Percentiles rank a stretch among this genome's conserved stretches.
These are phyloP conservation scores for Phytopythium aichiense DNA, from an alignment of 352 stramenopile species.

Conservation along the genomic window DNA sequence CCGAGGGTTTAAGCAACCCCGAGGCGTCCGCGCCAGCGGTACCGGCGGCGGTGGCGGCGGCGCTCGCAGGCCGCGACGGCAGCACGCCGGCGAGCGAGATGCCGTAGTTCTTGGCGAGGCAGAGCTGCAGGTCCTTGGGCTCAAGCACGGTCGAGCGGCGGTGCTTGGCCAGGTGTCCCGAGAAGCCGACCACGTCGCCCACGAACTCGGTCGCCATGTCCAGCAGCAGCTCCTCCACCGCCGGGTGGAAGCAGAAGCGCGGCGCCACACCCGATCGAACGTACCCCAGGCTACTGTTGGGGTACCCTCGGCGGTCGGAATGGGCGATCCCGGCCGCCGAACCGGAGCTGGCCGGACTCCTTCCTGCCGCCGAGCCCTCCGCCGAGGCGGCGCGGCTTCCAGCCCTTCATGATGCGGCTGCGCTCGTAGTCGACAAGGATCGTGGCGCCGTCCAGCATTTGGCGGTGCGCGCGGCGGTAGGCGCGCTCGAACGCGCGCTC, in stretches of 20 bases:
- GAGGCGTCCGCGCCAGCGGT: not conserved
- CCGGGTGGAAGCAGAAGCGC: constrained; percentile 70
- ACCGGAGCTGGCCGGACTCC: constrained; percentile 79
- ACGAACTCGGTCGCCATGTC: constrained; percentile 84
- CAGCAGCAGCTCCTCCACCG: constrained; percentile 75
- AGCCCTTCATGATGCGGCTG: constrained; percentile 70
- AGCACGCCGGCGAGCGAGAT: constrained; percentile 73
- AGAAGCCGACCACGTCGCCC: constrained; percentile 68
- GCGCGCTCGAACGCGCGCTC: constrained; percentile 54
- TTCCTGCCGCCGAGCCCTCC: constrained; percentile 73
- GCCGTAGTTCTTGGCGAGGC: constrained; percentile 81
- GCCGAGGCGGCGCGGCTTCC: constrained; percentile 77
- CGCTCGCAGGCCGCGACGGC: constrained; percentile 1
- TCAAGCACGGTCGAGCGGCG: constrained; percentile 69
- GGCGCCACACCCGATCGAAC: constrained; percentile 51
- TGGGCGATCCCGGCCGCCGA: constrained; percentile 69
- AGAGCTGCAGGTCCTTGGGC: constrained; percentile 75
- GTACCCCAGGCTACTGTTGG: not conserved
- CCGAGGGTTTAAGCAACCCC: constrained; percentile 41
- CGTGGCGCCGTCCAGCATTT: constrained; percentile 46
- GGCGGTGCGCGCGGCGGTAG: constrained; percentile 50
- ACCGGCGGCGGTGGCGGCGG: not conserved
- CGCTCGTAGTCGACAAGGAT: constrained; percentile 81
- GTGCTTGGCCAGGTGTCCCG: constrained; percentile 63
- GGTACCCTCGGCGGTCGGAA: constrained; percentile 38